Conservation (phyloP, 768 basidiomycete genomes). For the Tylopilus felleus region DNA sequence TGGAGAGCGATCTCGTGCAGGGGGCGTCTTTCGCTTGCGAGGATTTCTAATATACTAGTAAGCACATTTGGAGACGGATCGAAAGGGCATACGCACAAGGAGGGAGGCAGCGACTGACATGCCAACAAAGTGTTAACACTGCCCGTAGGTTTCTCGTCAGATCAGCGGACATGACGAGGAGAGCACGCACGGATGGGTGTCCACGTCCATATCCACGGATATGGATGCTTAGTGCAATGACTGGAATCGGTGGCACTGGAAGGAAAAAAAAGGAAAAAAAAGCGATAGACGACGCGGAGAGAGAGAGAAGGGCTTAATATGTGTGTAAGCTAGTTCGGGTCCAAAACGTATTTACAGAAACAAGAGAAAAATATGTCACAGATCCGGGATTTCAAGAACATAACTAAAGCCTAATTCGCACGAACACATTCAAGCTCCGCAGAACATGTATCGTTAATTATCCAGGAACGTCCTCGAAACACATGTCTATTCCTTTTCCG, state of each 20-base stretch:
- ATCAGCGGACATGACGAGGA: slow-evolving; percentile 9
- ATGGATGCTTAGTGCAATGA: slow-evolving; percentile 8
- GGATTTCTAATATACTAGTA: slow-evolving; percentile 26
- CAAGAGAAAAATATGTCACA: slow-evolving; percentile 40
- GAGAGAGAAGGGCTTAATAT: slow-evolving; percentile 32
- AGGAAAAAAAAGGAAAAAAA: slow-evolving; percentile 6
- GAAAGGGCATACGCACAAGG: slow-evolving; percentile 21
- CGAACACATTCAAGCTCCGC: slow-evolving; percentile 34
- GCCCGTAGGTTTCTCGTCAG: slow-evolving; percentile 10
- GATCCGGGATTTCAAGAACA: slow-evolving; percentile 39
- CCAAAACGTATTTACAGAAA: slow-evolving; percentile 40
- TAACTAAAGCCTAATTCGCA: slow-evolving; percentile 37
- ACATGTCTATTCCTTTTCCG: slow-evolving; percentile 20
- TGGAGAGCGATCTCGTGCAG: slow-evolving; percentile 19
- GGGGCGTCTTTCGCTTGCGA: slow-evolving; percentile 41
- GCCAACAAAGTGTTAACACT: slow-evolving; percentile 14
- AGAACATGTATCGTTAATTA: slow-evolving; percentile 27
- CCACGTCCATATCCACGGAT: slow-evolving; percentile 19
- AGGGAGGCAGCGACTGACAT: slow-evolving; percentile 13
- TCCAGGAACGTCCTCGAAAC: slow-evolving; percentile 33
- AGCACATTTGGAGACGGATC: slow-evolving; percentile 18
- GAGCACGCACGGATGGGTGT: slow-evolving; percentile 18
- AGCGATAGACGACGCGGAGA: slow-evolving; percentile 12
- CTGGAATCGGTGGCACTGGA: not conserved
- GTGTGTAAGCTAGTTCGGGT: slow-evolving; percentile 34